Evolutionary conservation across 805 yeast genomes (phyloP), one percentile per base, ranked within the genome.

Genomic region (Yarrowia osloensis): DNA sequence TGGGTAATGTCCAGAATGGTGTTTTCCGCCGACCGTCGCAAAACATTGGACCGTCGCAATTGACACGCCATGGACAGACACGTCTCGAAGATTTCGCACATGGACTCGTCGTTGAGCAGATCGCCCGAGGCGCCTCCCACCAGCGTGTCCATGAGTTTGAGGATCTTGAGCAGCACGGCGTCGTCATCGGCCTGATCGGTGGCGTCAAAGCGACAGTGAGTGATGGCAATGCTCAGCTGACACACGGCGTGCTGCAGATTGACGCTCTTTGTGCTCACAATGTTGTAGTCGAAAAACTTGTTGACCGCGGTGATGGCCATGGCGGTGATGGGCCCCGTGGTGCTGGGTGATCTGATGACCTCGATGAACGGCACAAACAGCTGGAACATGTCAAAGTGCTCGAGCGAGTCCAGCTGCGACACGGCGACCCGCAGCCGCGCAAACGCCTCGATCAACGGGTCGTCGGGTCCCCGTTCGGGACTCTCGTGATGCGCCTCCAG

Each of bases 201-300:
- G 2, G 97, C 97, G 79, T 95, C 98, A 75, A 95, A 95, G 54
- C 97, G 85, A 77, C 98, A 95, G 75, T 91, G 97, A 0, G 98
- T 90, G 69, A 95, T 81, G 0, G 98, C 85, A 69, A 85, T 84
- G 11, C 88, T 84, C 57, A 89, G 82, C 73, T 90, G 91, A 19
- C 86, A 83, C 69, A 90, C 77, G 1, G 89, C 83, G 55, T 79
- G 81, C 35, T 80, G 82, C 22, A 89, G 77, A 67, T 88, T 87
- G 33, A 80, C 78, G 5, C 91, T 85, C 1, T 78, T 73, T 11
- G 74, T 74, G 21, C 84, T 80, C n/a, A 95, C 81, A 35, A 95
- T 85, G 17, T 83, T 85, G 75, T 90, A 88, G 46, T 84, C 83
- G 65, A 94, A 77, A 71, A 95, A 85, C 76, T 89, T 91, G 40